These are phyloP conservation scores for Castanea mollissima DNA, from an alignment of 306 rosid species.

Conservation along the genomic window DNA sequence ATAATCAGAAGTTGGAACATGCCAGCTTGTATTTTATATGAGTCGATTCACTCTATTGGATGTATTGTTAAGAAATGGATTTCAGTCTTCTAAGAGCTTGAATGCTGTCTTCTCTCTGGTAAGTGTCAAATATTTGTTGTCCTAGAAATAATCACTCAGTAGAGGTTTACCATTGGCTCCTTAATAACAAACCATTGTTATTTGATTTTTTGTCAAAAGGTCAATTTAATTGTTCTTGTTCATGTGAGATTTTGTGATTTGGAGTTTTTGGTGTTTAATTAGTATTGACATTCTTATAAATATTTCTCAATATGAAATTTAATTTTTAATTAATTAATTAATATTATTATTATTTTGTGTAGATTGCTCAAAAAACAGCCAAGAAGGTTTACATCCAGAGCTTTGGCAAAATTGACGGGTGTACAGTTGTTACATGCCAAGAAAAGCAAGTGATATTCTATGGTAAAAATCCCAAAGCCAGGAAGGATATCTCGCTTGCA, in stretches of 20 bases:
- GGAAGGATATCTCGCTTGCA: conserved; percentile 45
- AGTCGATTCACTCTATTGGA: too few relatives aligned
- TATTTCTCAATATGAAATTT: conserved; percentile 7
- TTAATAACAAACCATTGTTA: neutral
- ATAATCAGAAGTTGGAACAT: too few relatives aligned
- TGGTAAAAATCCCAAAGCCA: conserved; percentile 44
- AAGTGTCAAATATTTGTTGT: too few relatives aligned
- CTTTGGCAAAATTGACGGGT: conserved; percentile 57
- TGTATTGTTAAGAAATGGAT: too few relatives aligned
- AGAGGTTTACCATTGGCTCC: neutral
- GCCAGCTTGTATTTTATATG: too few relatives aligned
- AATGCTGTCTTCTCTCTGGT: too few relatives aligned
- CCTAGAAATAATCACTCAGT: too few relatives aligned
- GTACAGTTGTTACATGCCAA: conserved; percentile 65
- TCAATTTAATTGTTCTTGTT: neutral
- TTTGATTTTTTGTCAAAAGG: neutral
- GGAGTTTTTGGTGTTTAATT: neutral
- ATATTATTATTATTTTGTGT: neutral
- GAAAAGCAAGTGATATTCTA: conserved; percentile 76
- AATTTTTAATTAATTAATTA: neutral
- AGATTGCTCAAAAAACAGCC: conserved; percentile 80
- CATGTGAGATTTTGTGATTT: neutral
- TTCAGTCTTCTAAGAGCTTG: too few relatives aligned
- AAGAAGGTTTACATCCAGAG: conserved; percentile 70
- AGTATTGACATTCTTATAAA: neutral